Conservation (phyloP, 2,329 filamentous ascomycete genomes). For the Scedosporium dehoogii region DNA sequence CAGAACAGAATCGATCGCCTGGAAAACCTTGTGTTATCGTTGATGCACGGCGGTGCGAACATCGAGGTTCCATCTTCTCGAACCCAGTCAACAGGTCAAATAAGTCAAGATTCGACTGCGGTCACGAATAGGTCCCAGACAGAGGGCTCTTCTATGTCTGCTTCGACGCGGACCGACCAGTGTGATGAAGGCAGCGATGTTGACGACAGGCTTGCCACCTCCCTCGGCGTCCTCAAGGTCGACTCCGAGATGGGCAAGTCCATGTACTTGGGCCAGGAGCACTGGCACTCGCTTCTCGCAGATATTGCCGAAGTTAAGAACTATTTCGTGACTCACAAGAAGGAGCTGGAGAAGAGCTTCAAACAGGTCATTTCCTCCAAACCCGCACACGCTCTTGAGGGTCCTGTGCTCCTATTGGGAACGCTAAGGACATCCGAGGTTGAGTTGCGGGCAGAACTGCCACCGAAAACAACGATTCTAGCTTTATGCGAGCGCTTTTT, state of each 20-base stretch:
- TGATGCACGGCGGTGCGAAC: slow-evolving; percentile 78
- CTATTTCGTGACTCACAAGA: slow-evolving; percentile 78
- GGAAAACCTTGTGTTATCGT: slow-evolving; percentile 79
- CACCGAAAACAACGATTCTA: slow-evolving; percentile 72
- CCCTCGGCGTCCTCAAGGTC: slow-evolving; percentile 74
- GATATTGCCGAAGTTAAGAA: slow-evolving; percentile 90
- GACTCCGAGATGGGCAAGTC: slow-evolving; percentile 68
- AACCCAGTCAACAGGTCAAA: slow-evolving; percentile 11
- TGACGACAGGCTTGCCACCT: slow-evolving; percentile 58
- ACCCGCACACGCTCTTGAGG: slow-evolving; percentile 46
- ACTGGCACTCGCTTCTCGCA: slow-evolving; percentile 71
- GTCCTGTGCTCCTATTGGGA: slow-evolving; percentile 71
- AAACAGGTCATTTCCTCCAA: slow-evolving; percentile 65
- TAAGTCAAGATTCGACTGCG: neutral
- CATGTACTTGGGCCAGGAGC: slow-evolving; percentile 71
- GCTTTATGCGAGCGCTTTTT: slow-evolving; percentile 84
- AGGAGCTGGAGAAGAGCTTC: slow-evolving; percentile 76
- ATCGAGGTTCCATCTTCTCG: slow-evolving; percentile 29
- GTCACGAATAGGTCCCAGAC: slow-evolving; percentile 16
- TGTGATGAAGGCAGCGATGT: slow-evolving; percentile 58
- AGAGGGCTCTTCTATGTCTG: slow-evolving; percentile 20
- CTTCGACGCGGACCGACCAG: slow-evolving; percentile 26
- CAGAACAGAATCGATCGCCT: slow-evolving; percentile 94
- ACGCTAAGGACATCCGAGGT: slow-evolving; percentile 59
- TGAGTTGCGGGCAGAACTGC: slow-evolving; percentile 72